These are phyloP conservation scores for Scleroderma citrinum DNA, from an alignment of 768 basidiomycete genomes.

Conservation along the genomic window DNA sequence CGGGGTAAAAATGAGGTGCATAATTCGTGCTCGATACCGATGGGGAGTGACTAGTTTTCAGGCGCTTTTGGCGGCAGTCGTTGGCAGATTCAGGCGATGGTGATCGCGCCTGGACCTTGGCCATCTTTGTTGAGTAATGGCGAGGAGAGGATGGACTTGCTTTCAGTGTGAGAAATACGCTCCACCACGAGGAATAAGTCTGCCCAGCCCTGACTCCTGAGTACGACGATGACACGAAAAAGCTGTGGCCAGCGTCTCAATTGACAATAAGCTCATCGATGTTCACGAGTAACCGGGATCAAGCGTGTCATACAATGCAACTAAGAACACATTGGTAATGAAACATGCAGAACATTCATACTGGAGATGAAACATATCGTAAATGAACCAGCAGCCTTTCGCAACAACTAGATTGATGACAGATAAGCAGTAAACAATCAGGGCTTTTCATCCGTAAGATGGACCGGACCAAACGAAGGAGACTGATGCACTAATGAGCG, in stretches of 20 bases:
- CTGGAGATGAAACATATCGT: neutral
- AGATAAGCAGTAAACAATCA: neutral
- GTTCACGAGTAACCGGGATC: constrained; percentile 40
- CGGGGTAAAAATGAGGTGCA: constrained; percentile 27
- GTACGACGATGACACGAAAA: too few species aligned
- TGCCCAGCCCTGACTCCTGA: too few species aligned
- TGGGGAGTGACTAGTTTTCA: constrained; percentile 34
- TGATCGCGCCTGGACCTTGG: constrained; percentile 43
- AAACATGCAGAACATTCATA: neutral
- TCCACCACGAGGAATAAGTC: too few species aligned
- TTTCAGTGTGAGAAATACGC: constrained; percentile 20
- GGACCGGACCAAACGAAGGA: neutral
- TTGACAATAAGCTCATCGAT: too few species aligned
- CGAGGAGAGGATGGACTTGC: constrained; percentile 41
- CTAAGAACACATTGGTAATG: neutral
- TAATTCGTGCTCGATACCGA: constrained; percentile 9
- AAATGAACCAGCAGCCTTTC: neutral
- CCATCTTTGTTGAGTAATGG: constrained; percentile 31
- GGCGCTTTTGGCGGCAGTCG: constrained; percentile 27
- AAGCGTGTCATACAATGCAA: constrained; percentile 30
- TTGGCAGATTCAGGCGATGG: constrained; percentile 31
- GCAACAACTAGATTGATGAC: neutral
- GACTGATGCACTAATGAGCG: neutral
- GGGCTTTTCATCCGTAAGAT: neutral
- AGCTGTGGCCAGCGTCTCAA: too few species aligned